Evolutionary conservation across 768 basidiomycete genomes (phyloP).

Genomic region (Lactifluus piperatus): DNA sequence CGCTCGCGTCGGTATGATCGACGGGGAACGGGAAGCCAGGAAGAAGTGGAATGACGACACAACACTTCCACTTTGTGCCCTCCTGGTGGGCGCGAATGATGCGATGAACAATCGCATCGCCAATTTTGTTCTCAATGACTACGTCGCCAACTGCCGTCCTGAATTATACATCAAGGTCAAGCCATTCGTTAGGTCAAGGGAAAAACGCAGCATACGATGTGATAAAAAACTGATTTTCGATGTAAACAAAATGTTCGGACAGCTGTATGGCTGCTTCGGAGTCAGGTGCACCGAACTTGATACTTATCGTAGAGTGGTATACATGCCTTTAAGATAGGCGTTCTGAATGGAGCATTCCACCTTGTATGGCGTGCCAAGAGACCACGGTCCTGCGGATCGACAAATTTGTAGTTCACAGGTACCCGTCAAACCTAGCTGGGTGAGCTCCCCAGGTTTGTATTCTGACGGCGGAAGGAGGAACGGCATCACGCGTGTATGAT

Average conservation of each 20-base stretch:
- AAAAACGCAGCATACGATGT: conserved; percentile 53
- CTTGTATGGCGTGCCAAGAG: conserved; percentile 77
- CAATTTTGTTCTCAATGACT: conserved; percentile 86
- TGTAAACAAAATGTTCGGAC: conserved; percentile 97
- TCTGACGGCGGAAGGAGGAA: conserved; percentile 92
- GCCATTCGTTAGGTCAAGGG: not conserved
- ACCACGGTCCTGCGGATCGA: conserved; percentile 94
- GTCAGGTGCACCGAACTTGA: not conserved
- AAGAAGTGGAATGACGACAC: conserved; percentile 83
- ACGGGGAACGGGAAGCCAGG: conserved; percentile 93
- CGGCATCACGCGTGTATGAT: conserved; percentile 87
- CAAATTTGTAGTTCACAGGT: conserved; percentile 98
- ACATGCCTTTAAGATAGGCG: conserved; percentile 78
- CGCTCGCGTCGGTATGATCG: conserved; percentile 87
- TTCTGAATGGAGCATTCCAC: conserved; percentile 92
- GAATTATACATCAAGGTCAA: conserved; percentile 7
- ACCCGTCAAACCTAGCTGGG: conserved; percentile 75
- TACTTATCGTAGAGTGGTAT: not conserved
- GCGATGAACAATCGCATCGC: conserved; percentile 85
- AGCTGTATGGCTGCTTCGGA: conserved; percentile 64
- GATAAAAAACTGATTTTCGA: conserved; percentile 93
- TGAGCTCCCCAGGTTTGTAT: conserved; percentile 73
- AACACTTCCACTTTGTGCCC: conserved; percentile 80
- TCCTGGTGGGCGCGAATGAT: conserved; percentile 84
- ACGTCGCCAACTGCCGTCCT: conserved; percentile 82